Conservation (phyloP, 23 red algal species). For the Gracilariopsis chorda region DNA sequence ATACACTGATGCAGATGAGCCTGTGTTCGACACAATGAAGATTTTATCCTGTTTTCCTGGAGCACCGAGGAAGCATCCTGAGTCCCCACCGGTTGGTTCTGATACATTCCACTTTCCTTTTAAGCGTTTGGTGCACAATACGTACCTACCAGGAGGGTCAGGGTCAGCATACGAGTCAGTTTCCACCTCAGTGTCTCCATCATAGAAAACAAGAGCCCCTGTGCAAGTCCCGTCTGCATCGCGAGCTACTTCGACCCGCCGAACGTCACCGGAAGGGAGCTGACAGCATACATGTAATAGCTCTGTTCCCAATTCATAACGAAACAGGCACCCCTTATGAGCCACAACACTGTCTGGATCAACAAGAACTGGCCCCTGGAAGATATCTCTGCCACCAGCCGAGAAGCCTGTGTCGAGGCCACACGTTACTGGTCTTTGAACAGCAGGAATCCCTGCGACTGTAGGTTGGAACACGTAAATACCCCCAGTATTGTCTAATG, state of each 20-base stretch:
- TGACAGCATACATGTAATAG: not conserved
- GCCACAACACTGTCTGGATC: conserved; percentile 21
- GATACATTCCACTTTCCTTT: conserved; percentile 59
- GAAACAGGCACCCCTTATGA: conserved; percentile 11
- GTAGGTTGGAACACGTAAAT: conserved; percentile 31
- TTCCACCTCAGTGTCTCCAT: conserved; percentile 13
- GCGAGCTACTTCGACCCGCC: conserved; percentile 40
- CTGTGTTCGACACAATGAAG: conserved; percentile 15
- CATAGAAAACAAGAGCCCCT: conserved; percentile 41
- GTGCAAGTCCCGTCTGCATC: conserved; percentile 28
- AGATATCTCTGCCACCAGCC: not conserved
- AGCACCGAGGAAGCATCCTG: conserved; percentile 46
- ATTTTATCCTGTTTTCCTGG: conserved; percentile 39
- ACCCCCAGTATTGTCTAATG: not conserved
- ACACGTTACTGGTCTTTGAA: conserved; percentile 11
- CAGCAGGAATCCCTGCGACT: not conserved
- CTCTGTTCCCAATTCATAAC: conserved; percentile 14
- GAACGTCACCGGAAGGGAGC: conserved; percentile 17
- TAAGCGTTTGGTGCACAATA: conserved; percentile 30
- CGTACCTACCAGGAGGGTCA: conserved; percentile 20
- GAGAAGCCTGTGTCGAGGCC: conserved; percentile 43
- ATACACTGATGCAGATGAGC: conserved; percentile 12
- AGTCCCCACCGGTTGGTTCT: conserved; percentile 4
- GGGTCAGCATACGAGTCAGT: not conserved
- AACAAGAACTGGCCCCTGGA: not conserved